Evolutionary conservation across 805 yeast species (phyloP).

Genomic region (Saturnispora halmiae): DNA sequence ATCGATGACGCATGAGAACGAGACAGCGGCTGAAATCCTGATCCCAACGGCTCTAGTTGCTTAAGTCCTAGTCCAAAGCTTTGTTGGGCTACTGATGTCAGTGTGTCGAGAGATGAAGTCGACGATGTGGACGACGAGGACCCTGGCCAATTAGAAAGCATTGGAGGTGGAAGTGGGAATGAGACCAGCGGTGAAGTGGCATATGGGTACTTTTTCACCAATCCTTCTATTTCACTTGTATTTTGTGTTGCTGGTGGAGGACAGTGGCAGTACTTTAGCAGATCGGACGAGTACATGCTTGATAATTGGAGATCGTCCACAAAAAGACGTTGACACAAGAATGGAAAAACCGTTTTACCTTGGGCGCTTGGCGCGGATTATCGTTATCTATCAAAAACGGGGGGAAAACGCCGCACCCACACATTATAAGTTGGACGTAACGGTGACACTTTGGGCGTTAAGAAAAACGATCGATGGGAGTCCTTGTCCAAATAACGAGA

Average conservation of each 20-base stretch:
- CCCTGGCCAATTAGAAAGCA: not conserved
- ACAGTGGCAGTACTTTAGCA: constrained; percentile 14
- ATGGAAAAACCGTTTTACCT: not conserved
- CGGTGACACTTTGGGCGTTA: constrained; percentile 92
- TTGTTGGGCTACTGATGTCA: constrained; percentile 13
- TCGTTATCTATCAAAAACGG: not conserved
- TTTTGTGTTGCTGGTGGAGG: too few species aligned
- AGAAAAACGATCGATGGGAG: constrained; percentile 77
- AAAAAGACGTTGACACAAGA: constrained; percentile 1
- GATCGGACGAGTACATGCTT: constrained; percentile 12
- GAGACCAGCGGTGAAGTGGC: too few species aligned
- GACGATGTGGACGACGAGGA: not conserved
- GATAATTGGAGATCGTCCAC: not conserved
- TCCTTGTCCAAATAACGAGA: constrained; percentile 72
- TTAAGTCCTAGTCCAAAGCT: constrained; percentile 9
- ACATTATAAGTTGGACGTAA: constrained; percentile 66
- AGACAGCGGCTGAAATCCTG: not conserved
- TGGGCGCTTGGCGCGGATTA: not conserved
- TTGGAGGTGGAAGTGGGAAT: not conserved
- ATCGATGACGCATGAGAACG: constrained; percentile 1
- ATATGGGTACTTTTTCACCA: too few species aligned
- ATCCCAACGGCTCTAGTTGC: not conserved
- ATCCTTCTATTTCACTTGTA: too few species aligned
- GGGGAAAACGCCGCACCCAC: not conserved
- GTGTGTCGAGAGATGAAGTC: not conserved